phyloP scores from a whole-genome alignment of 2,329 filamentous ascomycete genomes.

The Penicillium decumbens region DNA sequence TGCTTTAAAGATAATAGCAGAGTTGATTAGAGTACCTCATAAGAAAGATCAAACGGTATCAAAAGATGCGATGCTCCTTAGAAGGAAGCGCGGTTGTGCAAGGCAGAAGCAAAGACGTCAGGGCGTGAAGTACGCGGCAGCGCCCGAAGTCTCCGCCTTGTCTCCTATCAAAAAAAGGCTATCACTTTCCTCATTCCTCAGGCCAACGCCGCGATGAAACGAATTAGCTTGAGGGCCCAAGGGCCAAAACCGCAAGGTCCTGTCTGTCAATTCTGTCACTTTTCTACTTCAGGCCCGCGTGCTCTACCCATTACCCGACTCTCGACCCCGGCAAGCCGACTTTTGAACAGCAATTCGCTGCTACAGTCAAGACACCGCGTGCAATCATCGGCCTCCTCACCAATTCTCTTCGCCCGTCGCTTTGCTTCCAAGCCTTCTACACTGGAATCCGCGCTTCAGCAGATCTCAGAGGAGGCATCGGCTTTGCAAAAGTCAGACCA shows the following conservation, averaged over 20 bases:
- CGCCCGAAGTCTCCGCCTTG: conserved; percentile 30
- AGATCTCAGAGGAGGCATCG: conserved; percentile 26
- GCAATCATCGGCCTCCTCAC: conserved; percentile 4
- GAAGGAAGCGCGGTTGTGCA: conserved; percentile 14
- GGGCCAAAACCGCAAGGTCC: conserved; percentile 22
- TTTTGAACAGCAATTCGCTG: conserved; percentile 10
- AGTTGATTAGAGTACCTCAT: neutral
- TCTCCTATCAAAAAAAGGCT: conserved; percentile 16
- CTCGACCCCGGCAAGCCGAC: conserved; percentile 5
- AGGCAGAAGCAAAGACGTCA: conserved; percentile 27
- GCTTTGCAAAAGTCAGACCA: conserved; percentile 28
- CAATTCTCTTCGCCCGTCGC: conserved; percentile 6
- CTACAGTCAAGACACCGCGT: conserved; percentile 16
- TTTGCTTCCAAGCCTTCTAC: conserved; percentile 19
- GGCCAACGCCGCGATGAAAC: conserved; percentile 29
- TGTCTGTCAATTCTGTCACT: conserved; percentile 40
- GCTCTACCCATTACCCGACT: conserved; percentile 20
- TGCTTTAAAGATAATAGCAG: conserved; percentile 4
- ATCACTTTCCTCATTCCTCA: neutral
- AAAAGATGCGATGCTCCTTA: conserved; percentile 12
- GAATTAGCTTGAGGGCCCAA: conserved; percentile 30
- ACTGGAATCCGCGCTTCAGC: conserved; percentile 28
- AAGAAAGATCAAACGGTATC: conserved; percentile 2
- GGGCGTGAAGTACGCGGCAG: conserved; percentile 17
- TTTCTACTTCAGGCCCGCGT: conserved; percentile 24